phyloP scores from a whole-genome alignment of 139 green algal species.

The Microglena sp. region DNA sequence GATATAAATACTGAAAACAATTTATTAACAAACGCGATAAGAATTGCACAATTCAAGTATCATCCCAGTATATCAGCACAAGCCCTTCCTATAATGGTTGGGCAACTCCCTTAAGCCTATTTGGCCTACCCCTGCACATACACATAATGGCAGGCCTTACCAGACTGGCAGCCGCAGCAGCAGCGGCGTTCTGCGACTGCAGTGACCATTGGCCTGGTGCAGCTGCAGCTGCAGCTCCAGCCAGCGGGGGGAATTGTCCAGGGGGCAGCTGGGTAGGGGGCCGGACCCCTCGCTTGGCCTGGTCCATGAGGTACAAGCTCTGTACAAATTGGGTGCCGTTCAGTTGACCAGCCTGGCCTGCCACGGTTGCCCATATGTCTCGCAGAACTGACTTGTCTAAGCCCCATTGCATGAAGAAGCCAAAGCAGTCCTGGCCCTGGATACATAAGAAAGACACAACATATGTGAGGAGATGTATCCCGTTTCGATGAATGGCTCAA shows the following conservation, averaged over 20 bases:
- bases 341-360: conserved; percentile 48
- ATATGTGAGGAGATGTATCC: too few relatives aligned
- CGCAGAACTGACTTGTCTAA: conserved; percentile 61
- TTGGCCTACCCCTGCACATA: too few relatives aligned
- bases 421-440: conserved; percentile 72
- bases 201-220: not conserved
- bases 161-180: not conserved
- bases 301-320: conserved; percentile 74
- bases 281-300: conserved; percentile 17
- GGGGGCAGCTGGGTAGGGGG: conserved; percentile 26
- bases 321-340: conserved; percentile 56
- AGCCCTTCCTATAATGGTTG: too few relatives aligned
- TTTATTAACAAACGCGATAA: too few relatives aligned
- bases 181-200: not conserved
- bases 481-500: too few relatives aligned
- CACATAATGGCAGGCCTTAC: too few relatives aligned
- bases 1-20: too few relatives aligned
- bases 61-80: too few relatives aligned
- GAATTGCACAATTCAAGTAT: too few relatives aligned
- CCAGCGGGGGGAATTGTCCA: conserved; percentile 35
- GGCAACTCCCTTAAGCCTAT: too few relatives aligned
- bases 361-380: conserved; percentile 50
- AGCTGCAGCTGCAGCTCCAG: not conserved
- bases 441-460: not conserved
- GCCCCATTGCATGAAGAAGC: conserved; percentile 65